Conservation (phyloP, 2,329 filamentous ascomycete species). For the Pestalotiopsis sp. region DNA sequence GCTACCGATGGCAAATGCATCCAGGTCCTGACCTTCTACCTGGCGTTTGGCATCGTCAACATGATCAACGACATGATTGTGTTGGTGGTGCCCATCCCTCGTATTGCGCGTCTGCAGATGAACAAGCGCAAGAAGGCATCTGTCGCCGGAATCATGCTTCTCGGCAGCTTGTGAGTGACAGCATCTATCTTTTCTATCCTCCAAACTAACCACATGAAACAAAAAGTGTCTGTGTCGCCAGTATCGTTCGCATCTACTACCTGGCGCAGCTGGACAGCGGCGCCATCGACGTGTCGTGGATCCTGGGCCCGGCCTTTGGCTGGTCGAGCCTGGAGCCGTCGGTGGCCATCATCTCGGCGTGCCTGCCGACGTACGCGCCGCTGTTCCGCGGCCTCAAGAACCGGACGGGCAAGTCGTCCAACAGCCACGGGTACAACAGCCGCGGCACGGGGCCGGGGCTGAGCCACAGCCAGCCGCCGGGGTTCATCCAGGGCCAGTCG, state of each 20-base stretch:
- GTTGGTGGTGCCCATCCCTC: conserved; percentile 29
- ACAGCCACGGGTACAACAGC: conserved; percentile 2
- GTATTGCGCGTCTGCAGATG: conserved; percentile 31
- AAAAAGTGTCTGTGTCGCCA: conserved; percentile 27
- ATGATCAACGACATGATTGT: conserved; percentile 32
- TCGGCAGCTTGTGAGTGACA: conserved; percentile 29
- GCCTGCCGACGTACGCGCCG: conserved; percentile 31
- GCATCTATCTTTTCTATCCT: conserved; percentile 14
- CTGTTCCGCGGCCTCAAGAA: conserved; percentile 25
- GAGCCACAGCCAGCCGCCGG: not conserved
- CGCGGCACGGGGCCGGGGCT: not conserved
- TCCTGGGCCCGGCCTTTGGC: conserved; percentile 28
- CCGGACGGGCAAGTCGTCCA: not conserved
- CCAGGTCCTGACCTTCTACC: conserved; percentile 18
- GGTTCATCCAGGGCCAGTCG: not conserved
- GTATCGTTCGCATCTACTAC: conserved; percentile 28
- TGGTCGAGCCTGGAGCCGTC: conserved; percentile 35
- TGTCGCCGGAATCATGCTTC: conserved; percentile 28
- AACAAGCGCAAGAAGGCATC: conserved; percentile 24
- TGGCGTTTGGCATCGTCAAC: conserved; percentile 27
- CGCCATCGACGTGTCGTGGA: conserved; percentile 27
- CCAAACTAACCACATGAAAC: conserved; percentile 6
- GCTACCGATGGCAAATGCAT: conserved; percentile 22
- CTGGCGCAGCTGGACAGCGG: conserved; percentile 22
- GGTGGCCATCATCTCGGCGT: conserved; percentile 36